Evolutionary conservation across 2,329 filamentous ascomycete genomes (phyloP).

Genomic region (Cladophialophora exuberans): DNA sequence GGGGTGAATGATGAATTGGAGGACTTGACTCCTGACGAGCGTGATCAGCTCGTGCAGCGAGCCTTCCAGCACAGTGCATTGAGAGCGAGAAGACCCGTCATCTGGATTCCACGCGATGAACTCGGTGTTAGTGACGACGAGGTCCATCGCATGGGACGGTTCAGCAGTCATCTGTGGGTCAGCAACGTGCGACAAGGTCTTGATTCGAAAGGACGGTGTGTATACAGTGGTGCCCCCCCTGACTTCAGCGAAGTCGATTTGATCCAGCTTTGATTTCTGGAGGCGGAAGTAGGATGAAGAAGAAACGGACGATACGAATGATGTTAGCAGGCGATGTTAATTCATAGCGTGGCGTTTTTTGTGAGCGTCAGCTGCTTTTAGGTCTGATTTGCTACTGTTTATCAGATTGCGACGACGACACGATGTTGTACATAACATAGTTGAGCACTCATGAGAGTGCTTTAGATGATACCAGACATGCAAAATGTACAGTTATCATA

Average conservation of each 20-base stretch:
- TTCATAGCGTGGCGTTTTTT: neutral
- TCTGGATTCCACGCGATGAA: conserved; percentile 93
- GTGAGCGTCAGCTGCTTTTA: neutral
- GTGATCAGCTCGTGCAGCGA: conserved; percentile 80
- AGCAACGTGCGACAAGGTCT: conserved; percentile 90
- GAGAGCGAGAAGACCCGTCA: conserved; percentile 78
- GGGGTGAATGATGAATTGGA: conserved; percentile 92
- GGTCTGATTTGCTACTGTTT: neutral
- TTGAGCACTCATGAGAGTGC: too few relatives aligned
- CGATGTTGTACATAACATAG: neutral
- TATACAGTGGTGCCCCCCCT: conserved; percentile 83
- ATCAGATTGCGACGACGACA: neutral
- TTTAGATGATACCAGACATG: too few relatives aligned
- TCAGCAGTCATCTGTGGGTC: conserved; percentile 81
- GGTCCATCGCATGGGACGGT: conserved; percentile 73
- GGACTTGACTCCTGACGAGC: conserved; percentile 86
- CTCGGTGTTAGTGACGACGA: conserved; percentile 91
- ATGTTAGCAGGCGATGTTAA: neutral
- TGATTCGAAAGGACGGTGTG: conserved; percentile 78
- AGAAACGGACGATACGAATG: neutral
- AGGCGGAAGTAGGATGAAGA: neutral
- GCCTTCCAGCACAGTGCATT: conserved; percentile 91
- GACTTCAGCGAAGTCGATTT: conserved; percentile 88
- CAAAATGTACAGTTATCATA: too few relatives aligned
- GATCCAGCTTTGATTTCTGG: conserved; percentile 68